A percentile compares a stretch with the other conserved stretches of the same genome.
Evolutionary conservation across 352 stramenopile species (phyloP).

Genomic region (Globisporangium orthogonon): DNA sequence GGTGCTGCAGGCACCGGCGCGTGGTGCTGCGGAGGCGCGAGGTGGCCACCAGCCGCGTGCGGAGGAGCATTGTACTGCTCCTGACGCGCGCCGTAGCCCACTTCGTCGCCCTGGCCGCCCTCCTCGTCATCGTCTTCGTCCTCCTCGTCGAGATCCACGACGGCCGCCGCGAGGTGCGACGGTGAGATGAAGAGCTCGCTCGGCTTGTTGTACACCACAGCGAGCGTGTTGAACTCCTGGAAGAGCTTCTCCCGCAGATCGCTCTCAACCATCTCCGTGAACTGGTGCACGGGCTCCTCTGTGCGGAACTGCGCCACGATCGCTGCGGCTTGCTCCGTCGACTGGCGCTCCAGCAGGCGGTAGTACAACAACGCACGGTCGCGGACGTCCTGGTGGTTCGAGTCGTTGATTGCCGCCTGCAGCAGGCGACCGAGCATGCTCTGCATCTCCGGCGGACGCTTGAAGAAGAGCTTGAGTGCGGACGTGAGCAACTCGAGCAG

Average conservation of each 20-base stretch:
- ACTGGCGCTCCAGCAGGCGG: constrained; percentile 90
- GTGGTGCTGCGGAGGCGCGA: background rate
- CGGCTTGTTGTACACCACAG: constrained; percentile 95
- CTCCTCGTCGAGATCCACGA: constrained; percentile 34
- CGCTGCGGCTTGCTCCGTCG: constrained; percentile 84
- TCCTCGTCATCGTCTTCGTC: constrained; percentile 43
- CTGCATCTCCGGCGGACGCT: constrained; percentile 96
- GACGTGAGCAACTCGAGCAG: constrained; percentile 93
- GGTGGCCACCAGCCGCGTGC: background rate
- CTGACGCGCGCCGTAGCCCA: constrained; percentile 26
- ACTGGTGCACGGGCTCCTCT: constrained; percentile 80
- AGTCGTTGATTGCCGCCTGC: constrained; percentile 92
- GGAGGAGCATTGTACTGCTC: constrained; percentile 29
- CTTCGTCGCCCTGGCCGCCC: constrained; percentile 27
- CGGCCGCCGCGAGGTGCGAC: constrained; percentile 38
- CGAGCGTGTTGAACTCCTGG: constrained; percentile 97
- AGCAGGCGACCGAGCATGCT: constrained; percentile 95
- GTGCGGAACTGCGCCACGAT: constrained; percentile 83
- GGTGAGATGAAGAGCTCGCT: constrained; percentile 93
- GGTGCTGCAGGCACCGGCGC: constrained; percentile 17
- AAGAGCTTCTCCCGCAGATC: constrained; percentile 87
- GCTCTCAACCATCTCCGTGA: constrained; percentile 77
- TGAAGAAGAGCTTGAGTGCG: constrained; percentile 98
- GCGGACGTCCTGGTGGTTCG: constrained; percentile 93
- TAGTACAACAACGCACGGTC: constrained; percentile 98